Percentiles rank a stretch among this genome's conserved stretches.
These are phyloP conservation scores for Penicillium pulvis DNA, from an alignment of 495 filamentous ascomycete species.

Conservation along the genomic window DNA sequence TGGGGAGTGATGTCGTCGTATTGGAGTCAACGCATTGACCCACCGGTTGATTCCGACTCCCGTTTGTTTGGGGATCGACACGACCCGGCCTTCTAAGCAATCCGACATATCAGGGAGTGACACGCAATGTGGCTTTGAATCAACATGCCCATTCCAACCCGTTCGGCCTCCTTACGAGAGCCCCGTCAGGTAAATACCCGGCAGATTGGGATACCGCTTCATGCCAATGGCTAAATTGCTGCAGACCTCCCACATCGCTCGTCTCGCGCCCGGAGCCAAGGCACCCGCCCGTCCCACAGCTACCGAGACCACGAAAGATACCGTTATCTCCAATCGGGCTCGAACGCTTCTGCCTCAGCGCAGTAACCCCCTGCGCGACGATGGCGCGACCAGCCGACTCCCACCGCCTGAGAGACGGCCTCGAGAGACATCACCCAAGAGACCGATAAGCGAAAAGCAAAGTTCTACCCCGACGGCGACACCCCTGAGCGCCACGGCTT, in stretches of 20 bases:
- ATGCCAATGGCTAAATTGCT: slow-evolving; percentile 18
- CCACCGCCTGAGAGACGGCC: slow-evolving; percentile 16
- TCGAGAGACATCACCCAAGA: slow-evolving; percentile 24
- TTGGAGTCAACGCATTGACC: neutral
- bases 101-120: neutral
- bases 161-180: slow-evolving; percentile 39
- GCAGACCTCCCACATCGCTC: slow-evolving; percentile 33
- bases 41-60: neutral
- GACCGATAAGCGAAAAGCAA: slow-evolving; percentile 17
- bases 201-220: slow-evolving; percentile 15
- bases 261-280: slow-evolving; percentile 24
- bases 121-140: slow-evolving; percentile 4
- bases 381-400: slow-evolving; percentile 16
- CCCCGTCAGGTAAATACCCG: slow-evolving; percentile 38
- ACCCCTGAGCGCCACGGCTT: slow-evolving; percentile 6
- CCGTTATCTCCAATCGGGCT: slow-evolving; percentile 18
- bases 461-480: slow-evolving; percentile 3
- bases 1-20: too few species aligned
- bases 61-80: slow-evolving; percentile 1
- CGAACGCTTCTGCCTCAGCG: slow-evolving; percentile 32
- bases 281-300: slow-evolving; percentile 7
- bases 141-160: slow-evolving; percentile 48
- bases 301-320: slow-evolving; percentile 14
- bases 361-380: slow-evolving; percentile 18
- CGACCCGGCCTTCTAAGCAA: neutral